Percentiles rank a stretch among this genome's conserved stretches.
Evolutionary conservation across 225 moss, liverwort and hornwort species (phyloP).

Genomic region (Marchantia paleacea): DNA sequence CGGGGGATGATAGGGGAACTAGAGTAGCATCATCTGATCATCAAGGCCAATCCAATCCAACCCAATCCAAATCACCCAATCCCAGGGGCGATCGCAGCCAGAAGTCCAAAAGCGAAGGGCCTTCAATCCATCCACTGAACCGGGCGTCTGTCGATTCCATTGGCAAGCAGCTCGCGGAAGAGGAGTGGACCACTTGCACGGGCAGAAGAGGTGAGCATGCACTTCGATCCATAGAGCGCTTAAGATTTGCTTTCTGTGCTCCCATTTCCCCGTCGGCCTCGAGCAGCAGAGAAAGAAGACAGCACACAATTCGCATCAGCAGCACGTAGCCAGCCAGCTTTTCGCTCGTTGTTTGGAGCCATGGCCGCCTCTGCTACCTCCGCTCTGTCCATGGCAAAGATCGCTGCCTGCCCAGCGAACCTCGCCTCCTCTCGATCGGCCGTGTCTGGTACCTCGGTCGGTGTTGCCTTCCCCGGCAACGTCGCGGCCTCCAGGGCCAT

Average conservation of each 20-base stretch:
- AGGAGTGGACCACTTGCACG: not conserved
- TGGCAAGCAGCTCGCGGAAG: not conserved
- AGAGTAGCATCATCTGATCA: constrained; percentile 10
- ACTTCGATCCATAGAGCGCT: not conserved
- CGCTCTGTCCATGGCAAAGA: not conserved
- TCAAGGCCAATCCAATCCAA: constrained; percentile 10
- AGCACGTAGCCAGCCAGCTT: not conserved
- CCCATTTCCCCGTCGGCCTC: not conserved
- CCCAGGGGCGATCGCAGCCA: not conserved
- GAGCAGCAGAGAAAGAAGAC: not conserved
- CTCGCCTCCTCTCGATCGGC: constrained; percentile 26
- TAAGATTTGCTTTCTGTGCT: not conserved
- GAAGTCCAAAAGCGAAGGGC: not conserved
- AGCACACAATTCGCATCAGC: not conserved
- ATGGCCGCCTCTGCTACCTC: constrained; percentile 22
- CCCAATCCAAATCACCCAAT: constrained; percentile 16
- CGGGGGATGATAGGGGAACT: too few relatives aligned
- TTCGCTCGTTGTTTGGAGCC: not conserved
- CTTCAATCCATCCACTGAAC: constrained; percentile 15
- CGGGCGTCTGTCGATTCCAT: constrained; percentile 1
- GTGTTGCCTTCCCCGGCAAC: not conserved
- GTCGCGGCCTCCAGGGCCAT: not conserved
- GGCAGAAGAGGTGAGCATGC: not conserved
- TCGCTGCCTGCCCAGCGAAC: constrained; percentile 5
- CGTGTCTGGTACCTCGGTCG: constrained; percentile 1